phyloP scores from a whole-genome alignment of 306 rosid species.

The Lagenaria siceraria region DNA sequence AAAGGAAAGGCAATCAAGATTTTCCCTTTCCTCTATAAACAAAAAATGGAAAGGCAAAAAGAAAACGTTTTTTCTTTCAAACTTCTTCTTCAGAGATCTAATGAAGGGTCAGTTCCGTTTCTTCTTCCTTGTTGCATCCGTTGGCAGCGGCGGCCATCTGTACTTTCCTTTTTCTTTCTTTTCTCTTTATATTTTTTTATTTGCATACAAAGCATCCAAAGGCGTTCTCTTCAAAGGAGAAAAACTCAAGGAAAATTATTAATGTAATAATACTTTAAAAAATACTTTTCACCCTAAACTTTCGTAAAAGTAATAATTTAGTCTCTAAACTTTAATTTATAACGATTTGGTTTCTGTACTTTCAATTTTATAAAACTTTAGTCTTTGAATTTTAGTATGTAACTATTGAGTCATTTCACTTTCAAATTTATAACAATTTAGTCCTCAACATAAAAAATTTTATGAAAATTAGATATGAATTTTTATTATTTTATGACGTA shows the following conservation, averaged over 20 bases:
- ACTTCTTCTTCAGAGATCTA: neutral
- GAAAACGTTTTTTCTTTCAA: neutral
- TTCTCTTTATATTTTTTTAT: neutral
- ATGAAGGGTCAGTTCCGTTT: slow-evolving; percentile 7
- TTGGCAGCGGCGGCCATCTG: slow-evolving; percentile 2
- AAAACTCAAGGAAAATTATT: neutral
- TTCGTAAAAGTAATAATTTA: too few relatives aligned
- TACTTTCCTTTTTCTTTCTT: neutral
- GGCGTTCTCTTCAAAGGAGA: neutral
- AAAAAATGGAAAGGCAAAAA: neutral
- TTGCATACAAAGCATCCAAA: neutral
- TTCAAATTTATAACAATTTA: too few relatives aligned
- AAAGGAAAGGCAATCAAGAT: neutral
- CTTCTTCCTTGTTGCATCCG: neutral
- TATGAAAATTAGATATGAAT: too few relatives aligned
- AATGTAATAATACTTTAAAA: too few relatives aligned
- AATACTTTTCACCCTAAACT: too few relatives aligned
- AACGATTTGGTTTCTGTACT: too few relatives aligned
- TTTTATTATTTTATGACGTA: too few relatives aligned
- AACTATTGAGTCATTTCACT: too few relatives aligned
- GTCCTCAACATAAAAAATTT: too few relatives aligned
- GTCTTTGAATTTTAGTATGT: too few relatives aligned
- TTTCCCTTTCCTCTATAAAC: neutral
- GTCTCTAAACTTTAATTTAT: too few relatives aligned
- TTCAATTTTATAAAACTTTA: too few relatives aligned